Conservation (phyloP, 768 basidiomycete species). For the Rhodotorula babjevae region DNA sequence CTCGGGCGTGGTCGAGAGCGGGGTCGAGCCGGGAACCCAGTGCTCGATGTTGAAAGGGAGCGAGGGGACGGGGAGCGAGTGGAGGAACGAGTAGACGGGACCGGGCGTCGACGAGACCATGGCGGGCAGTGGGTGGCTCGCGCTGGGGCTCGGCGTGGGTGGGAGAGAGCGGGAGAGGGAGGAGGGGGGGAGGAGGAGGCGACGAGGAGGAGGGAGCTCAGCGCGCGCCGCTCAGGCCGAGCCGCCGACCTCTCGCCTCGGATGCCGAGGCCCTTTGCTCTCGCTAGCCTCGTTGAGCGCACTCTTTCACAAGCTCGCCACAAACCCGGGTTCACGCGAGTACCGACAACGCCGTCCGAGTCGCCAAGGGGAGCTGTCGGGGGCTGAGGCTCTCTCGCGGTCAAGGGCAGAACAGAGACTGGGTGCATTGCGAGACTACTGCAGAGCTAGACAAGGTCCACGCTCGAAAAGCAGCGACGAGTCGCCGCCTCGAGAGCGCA, state of each 20-base stretch:
- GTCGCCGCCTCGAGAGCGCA: too few species aligned
- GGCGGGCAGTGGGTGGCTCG: not conserved
- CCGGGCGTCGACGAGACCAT: not conserved
- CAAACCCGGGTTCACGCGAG: too few species aligned
- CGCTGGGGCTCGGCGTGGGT: not conserved
- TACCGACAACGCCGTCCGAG: too few species aligned
- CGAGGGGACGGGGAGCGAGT: constrained; percentile 27
- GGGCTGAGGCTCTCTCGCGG: too few species aligned
- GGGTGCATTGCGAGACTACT: not conserved
- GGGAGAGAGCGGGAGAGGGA: not conserved
- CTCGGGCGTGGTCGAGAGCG: constrained; percentile 67
- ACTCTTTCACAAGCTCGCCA: too few species aligned
- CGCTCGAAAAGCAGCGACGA: too few species aligned
- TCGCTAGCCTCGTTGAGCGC: too few species aligned
- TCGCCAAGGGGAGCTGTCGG: too few species aligned
- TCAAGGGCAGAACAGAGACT: too few species aligned
- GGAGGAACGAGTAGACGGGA: constrained; percentile 30
- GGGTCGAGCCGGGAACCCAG: constrained; percentile 58
- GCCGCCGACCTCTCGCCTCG: too few species aligned
- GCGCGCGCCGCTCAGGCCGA: not conserved
- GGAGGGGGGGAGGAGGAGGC: not conserved
- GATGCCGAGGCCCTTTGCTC: too few species aligned
- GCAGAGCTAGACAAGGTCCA: not conserved
- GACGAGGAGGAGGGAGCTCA: not conserved
- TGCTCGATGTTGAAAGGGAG: constrained; percentile 18